Percentiles rank a stretch among this genome's conserved stretches.
phyloP scores from a whole-genome alignment of 2,329 filamentous ascomycete species.

The Arachnopeziza araneosa region DNA sequence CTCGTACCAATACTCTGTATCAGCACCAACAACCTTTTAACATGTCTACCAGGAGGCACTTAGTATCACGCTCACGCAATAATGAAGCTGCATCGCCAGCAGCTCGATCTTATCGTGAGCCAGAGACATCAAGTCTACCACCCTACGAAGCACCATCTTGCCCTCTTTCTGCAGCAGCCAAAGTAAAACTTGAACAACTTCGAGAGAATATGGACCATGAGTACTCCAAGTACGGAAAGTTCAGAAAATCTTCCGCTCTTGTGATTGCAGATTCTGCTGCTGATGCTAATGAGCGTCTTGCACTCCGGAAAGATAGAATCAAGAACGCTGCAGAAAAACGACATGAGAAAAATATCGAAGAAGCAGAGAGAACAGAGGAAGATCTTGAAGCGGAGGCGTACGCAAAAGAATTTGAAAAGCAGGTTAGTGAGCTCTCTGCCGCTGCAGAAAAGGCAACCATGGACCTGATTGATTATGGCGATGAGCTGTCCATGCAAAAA shows the following conservation, averaged over 20 bases:
- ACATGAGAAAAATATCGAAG: conserved; percentile 29
- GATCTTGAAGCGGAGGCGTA: conserved; percentile 34
- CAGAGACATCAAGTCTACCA: conserved; percentile 24
- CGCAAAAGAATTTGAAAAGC: conserved; percentile 37
- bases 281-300: conserved; percentile 50
- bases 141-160: conserved; percentile 48
- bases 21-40: background rate
- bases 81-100: background rate
- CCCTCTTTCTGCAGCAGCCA: conserved; percentile 42
- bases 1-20: background rate
- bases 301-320: conserved; percentile 21
- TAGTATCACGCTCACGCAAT: background rate
- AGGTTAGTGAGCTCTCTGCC: conserved; percentile 45
- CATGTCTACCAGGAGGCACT: background rate
- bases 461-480: conserved; percentile 50
- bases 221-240: conserved; percentile 40
- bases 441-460: conserved; percentile 54
- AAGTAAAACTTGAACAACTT: conserved; percentile 41
- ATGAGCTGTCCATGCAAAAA: conserved; percentile 34
- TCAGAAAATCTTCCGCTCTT: conserved; percentile 41
- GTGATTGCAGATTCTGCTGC: conserved; percentile 44
- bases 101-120: background rate
- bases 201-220: conserved; percentile 32
- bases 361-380: conserved; percentile 25
- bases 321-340: conserved; percentile 23